A percentile compares a stretch with the other conserved stretches of the same genome.
Evolutionary conservation across 2,329 filamentous ascomycete species (phyloP).

Genomic region (Colletotrichum destructivum): DNA sequence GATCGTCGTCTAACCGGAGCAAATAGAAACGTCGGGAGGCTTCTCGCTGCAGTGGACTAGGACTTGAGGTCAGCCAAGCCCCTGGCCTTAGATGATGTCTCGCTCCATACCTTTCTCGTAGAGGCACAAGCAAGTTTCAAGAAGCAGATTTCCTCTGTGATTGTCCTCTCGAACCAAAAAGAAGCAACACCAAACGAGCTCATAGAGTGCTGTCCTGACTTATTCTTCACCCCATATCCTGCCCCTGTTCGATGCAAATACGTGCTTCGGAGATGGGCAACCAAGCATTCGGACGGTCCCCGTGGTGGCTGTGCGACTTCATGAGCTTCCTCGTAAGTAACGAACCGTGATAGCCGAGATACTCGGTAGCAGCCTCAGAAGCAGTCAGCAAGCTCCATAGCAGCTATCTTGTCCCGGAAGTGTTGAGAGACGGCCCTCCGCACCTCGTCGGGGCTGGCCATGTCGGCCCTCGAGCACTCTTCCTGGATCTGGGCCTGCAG

Average conservation of each 20-base stretch:
- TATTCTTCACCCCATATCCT: background rate
- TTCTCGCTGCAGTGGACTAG: background rate
- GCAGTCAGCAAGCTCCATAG: conserved; percentile 32
- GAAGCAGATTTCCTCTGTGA: background rate
- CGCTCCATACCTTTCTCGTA: background rate
- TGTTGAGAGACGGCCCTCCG: conserved; percentile 38
- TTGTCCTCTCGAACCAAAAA: background rate
- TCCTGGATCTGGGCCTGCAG: conserved; percentile 28
- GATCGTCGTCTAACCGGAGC: background rate
- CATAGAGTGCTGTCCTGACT: too few relatives aligned
- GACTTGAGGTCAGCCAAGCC: background rate
- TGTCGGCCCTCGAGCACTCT: conserved; percentile 37
- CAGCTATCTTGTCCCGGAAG: conserved; percentile 33
- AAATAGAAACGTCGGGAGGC: background rate
- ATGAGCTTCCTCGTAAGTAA: background rate
- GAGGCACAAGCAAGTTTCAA: background rate
- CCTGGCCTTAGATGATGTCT: background rate
- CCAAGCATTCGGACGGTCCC: background rate
- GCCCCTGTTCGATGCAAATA: background rate
- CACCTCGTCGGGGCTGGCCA: conserved; percentile 37
- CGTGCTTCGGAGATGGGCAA: background rate
- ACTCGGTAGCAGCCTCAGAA: background rate
- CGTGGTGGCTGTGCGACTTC: too few relatives aligned
- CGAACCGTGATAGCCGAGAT: background rate
- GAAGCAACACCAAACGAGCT: background rate